These are phyloP conservation scores for Fistulifera pelliculosa DNA, from an alignment of 108 stramenopile species.

Conservation along the genomic window DNA sequence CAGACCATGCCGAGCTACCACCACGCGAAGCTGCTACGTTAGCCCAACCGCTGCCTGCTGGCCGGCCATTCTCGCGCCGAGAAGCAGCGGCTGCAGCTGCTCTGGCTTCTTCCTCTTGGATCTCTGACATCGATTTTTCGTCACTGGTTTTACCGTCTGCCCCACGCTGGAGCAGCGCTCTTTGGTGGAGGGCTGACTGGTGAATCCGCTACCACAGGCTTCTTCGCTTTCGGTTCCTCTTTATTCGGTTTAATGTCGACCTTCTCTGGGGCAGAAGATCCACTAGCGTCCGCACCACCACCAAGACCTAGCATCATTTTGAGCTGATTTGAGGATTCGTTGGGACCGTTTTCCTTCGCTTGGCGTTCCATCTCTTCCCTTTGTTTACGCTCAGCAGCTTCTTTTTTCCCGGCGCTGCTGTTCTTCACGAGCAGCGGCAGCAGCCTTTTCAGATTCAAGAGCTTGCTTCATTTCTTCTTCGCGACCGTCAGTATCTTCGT, in stretches of 20 bases:
- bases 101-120: conserved; percentile 83
- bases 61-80: conserved; percentile 23
- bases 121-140: conserved; percentile 78
- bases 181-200: conserved; percentile 24
- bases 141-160: conserved; percentile 32
- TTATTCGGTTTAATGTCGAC: conserved; percentile 26
- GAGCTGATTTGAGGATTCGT: conserved; percentile 60
- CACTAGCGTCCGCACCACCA: background rate
- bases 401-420: conserved; percentile 11
- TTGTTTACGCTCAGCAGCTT: conserved; percentile 24
- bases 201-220: conserved; percentile 4
- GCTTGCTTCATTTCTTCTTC: conserved; percentile 9
- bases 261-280: background rate
- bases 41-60: conserved; percentile 73
- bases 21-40: conserved; percentile 58
- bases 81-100: conserved; percentile 52
- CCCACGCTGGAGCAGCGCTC: conserved; percentile 67
- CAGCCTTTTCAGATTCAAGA: conserved; percentile 12
- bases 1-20: conserved; percentile 52
- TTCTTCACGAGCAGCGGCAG: conserved; percentile 13
- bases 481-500: conserved; percentile 3
- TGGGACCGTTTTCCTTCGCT: conserved; percentile 32
- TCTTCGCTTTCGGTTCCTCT: conserved; percentile 9
- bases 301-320: conserved; percentile 85
- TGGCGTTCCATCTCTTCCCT: conserved; percentile 12